Conservation (phyloP, 176 grass and related monocot species). For the Musa beccarii region DNA sequence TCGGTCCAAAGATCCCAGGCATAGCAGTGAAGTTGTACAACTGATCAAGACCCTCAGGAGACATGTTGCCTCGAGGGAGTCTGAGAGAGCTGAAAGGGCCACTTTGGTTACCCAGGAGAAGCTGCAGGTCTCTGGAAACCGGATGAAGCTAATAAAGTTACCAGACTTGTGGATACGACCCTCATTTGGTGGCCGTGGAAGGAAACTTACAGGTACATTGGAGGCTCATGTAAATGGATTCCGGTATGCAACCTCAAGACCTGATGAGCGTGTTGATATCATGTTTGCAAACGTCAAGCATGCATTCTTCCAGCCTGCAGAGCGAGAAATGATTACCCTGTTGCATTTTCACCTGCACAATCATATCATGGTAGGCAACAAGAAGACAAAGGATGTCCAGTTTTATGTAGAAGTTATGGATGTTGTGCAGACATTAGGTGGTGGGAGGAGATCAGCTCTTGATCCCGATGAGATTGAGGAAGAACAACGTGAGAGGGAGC, state of each 20-base stretch:
- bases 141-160: slow-evolving; percentile 63
- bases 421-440: slow-evolving; percentile 12
- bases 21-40: slow-evolving; percentile 87
- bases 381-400: slow-evolving; percentile 90
- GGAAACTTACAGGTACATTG: slow-evolving; percentile 60
- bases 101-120: slow-evolving; percentile 90
- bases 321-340: slow-evolving; percentile 83
- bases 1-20: slow-evolving; percentile 62
- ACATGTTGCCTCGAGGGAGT: slow-evolving; percentile 73
- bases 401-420: slow-evolving; percentile 98
- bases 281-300: slow-evolving; percentile 84
- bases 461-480: slow-evolving; percentile 96
- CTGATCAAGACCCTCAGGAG: slow-evolving; percentile 80
- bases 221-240: slow-evolving; percentile 92
- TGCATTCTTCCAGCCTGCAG: slow-evolving; percentile 79
- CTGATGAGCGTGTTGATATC: slow-evolving; percentile 75
- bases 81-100: slow-evolving; percentile 84
- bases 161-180: slow-evolving; percentile 83
- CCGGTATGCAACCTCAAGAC: slow-evolving; percentile 59
- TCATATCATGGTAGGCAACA: slow-evolving; percentile 86
- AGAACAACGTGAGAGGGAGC: slow-evolving; percentile 82
- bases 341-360: slow-evolving; percentile 81
- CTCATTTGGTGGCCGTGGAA: slow-evolving; percentile 66
- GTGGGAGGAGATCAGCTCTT: slow-evolving; percentile 47
- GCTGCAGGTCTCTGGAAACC: slow-evolving; percentile 54